Base-by-base conservation (phyloP, 2,329 filamentous ascomycete species). In the Colletotrichum sojae region DNA sequence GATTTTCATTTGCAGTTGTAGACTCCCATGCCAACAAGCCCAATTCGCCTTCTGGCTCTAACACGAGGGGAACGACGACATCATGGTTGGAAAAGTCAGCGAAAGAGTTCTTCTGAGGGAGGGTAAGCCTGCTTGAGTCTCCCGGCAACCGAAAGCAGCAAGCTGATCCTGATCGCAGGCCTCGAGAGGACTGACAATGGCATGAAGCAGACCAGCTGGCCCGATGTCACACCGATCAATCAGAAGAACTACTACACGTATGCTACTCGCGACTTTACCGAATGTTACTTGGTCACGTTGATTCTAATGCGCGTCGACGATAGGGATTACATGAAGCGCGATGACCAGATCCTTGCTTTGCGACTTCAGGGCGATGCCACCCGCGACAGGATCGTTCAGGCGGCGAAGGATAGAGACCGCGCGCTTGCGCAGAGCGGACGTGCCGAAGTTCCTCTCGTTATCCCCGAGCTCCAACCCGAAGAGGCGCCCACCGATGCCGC, bases 231-330 rank as follows among this genome's bases (percentile, higher is more conserved):
- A 51, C 94, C 96, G 76, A 99, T 99, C 82, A 99, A 99, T 79
- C 96, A 99, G 81, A 99, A 99, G 85, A 99, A 99, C 81, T 99
- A 99, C 82, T 98, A 98, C 80, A 97, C 95, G 94, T 96, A 86
- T 71, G 90, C 39, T 8, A 4, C 6, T 20, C 8, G 25, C 16
- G 2, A 16, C 6, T 27, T 5, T 27, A 15, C 25, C 9, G 16
- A 9, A 13, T 4, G 18, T 6, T 2, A 18, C 13, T 18, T 15
- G 10, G 12, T 18, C 51, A 69, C 63, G 66, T 36, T 22, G 22
- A 63, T 71, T 63, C 73, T 78, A 70, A 79, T 72, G 27, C 39
- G 31, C 54, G 63, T 69, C 3, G 5, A 49, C 73, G 58, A 64
- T 74, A 97, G 94, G 70, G 96, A 99, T 78, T 99, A 97, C 76